These are phyloP conservation scores for Xylaria sp. DNA, from an alignment of 2,329 filamentous ascomycete species.

Conservation along the genomic window DNA sequence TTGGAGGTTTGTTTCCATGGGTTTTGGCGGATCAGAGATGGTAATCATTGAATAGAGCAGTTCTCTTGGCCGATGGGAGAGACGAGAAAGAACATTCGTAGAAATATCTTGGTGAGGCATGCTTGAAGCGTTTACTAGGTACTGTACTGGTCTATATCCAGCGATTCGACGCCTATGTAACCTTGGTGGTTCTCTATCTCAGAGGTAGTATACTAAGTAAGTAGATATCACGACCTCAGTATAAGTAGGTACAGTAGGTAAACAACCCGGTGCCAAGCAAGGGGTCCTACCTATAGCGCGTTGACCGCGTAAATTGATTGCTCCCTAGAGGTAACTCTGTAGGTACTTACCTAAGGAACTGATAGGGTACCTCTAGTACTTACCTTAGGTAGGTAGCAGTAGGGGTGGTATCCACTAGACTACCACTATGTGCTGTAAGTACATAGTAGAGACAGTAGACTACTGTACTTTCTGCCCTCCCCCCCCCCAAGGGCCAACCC, in stretches of 20 bases:
- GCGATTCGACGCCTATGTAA: too few species aligned
- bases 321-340: not conserved
- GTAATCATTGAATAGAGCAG: slow-evolving; percentile 17
- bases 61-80: slow-evolving; percentile 17
- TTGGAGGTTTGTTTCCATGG: slow-evolving; percentile 9
- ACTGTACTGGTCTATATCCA: too few species aligned
- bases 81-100: slow-evolving; percentile 12
- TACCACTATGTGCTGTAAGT: too few species aligned
- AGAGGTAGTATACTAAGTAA: not conserved
- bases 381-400: not conserved
- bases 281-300: slow-evolving; percentile 3
- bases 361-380: not conserved
- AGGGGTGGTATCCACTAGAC: too few species aligned
- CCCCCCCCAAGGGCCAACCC: not conserved
- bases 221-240: not conserved
- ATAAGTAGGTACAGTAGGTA: not conserved
- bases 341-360: not conserved
- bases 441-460: too few species aligned
- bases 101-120: not conserved
- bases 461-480: not conserved
- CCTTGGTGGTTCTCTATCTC: too few species aligned
- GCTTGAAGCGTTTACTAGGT: not conserved
- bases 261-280: too few species aligned
- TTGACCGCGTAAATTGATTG: slow-evolving; percentile 12
- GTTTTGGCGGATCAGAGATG: slow-evolving; percentile 12